Conservation (phyloP, 2,329 filamentous ascomycete genomes). For the Penicillium sp. region DNA sequence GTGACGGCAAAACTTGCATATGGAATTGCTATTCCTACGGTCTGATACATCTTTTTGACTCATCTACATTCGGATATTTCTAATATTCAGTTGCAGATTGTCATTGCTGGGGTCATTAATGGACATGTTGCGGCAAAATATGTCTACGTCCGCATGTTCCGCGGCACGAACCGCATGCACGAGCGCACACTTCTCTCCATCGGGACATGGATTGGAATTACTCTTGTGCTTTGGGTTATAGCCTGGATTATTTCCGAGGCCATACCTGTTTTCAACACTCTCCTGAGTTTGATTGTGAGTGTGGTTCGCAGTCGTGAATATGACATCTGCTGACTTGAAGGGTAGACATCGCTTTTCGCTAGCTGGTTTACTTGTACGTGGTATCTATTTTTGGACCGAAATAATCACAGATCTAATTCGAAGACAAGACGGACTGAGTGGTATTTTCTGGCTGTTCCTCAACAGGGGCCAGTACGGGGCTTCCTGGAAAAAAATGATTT, state of each 20-base stretch:
- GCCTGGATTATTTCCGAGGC: slow-evolving; percentile 67
- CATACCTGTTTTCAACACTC: slow-evolving; percentile 65
- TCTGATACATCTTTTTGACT: slow-evolving; percentile 5
- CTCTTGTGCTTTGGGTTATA: slow-evolving; percentile 55
- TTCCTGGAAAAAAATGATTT: slow-evolving; percentile 8
- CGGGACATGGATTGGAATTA: slow-evolving; percentile 58
- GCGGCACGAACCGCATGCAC: slow-evolving; percentile 54
- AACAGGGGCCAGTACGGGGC: slow-evolving; percentile 11
- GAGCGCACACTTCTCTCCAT: slow-evolving; percentile 50
- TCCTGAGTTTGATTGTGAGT: slow-evolving; percentile 58
- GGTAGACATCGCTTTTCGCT: slow-evolving; percentile 54
- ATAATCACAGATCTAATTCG: neutral
- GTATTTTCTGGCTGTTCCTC: slow-evolving; percentile 17
- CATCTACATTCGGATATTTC: accelerated
- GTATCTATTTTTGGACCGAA: neutral
- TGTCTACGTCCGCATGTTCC: slow-evolving; percentile 63
- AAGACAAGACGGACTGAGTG: slow-evolving; percentile 11
- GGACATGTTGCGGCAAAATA: slow-evolving; percentile 65
- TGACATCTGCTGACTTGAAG: neutral
- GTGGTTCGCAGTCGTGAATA: neutral
- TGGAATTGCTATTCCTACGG: slow-evolving; percentile 64
- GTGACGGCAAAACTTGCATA: slow-evolving; percentile 62
- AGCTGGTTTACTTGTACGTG: slow-evolving; percentile 60
- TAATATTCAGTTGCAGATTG: slow-evolving; percentile 43
- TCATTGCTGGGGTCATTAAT: slow-evolving; percentile 68